These are phyloP conservation scores for Phaeoacremonium minimum DNA, from an alignment of 2,329 filamentous ascomycete species.

Conservation along the genomic window DNA sequence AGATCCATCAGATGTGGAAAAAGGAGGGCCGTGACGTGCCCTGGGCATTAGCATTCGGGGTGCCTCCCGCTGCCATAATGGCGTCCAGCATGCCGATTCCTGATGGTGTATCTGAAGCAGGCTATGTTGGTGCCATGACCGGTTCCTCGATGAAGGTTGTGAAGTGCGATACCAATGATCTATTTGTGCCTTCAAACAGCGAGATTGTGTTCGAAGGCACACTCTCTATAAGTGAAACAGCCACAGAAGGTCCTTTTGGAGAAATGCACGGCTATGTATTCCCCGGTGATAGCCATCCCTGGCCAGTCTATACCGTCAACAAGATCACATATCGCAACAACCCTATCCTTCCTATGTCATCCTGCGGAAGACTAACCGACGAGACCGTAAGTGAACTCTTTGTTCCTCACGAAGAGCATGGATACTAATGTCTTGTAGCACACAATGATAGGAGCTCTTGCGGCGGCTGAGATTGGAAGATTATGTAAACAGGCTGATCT, in stretches of 20 bases:
- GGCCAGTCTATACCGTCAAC: conserved; percentile 37
- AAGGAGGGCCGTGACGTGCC: conserved; percentile 38
- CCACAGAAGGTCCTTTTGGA: conserved; percentile 43
- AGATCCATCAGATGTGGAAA: conserved; percentile 42
- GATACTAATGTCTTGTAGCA: conserved; percentile 9
- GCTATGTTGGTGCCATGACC: conserved; percentile 41
- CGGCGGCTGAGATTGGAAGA: conserved; percentile 34
- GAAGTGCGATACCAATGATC: conserved; percentile 46
- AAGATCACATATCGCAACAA: conserved; percentile 41
- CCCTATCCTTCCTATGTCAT: conserved; percentile 42
- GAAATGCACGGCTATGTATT: conserved; percentile 40
- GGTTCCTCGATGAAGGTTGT: conserved; percentile 39
- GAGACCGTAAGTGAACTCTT: conserved; percentile 24
- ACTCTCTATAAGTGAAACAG: conserved; percentile 35
- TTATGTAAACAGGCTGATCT: conserved; percentile 28
- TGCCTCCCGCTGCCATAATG: conserved; percentile 44
- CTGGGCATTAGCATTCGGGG: conserved; percentile 41
- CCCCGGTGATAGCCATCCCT: conserved; percentile 27
- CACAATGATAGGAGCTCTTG: conserved; percentile 34
- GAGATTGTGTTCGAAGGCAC: conserved; percentile 49
- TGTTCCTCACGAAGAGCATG: conserved; percentile 1
- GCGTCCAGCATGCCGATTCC: conserved; percentile 44
- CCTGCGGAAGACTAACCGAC: conserved; percentile 38
- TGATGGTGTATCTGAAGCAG: conserved; percentile 40
- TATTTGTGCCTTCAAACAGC: conserved; percentile 41